Evolutionary conservation across 1,284 basidiomycete species (phyloP).

Genomic region (Stygiomarasmius scandens): DNA sequence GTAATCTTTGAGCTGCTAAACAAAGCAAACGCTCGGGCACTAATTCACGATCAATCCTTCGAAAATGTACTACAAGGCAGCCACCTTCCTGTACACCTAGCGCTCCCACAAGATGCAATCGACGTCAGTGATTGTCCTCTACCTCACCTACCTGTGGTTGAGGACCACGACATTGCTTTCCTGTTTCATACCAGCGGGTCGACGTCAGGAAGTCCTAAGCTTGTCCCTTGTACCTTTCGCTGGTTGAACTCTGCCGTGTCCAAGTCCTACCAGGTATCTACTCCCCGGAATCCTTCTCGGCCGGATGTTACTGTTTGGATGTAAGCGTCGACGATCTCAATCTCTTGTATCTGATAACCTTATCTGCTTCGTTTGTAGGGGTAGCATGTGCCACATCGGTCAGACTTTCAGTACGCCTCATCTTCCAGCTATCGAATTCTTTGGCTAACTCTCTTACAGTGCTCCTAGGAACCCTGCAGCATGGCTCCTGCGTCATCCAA

Average conservation of each 20-base stretch:
- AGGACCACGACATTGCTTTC: conserved; percentile 53
- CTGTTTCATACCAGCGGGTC: conserved; percentile 77
- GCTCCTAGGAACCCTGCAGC: conserved; percentile 68
- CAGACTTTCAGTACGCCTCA: conserved; percentile 62
- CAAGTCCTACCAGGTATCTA: conserved; percentile 57
- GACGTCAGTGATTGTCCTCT: conserved; percentile 40
- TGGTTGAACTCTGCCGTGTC: conserved; percentile 60
- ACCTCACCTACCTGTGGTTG: conserved; percentile 43
- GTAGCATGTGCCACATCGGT: conserved; percentile 72
- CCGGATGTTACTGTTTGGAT: conserved; percentile 73
- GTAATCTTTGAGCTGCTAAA: conserved; percentile 67
- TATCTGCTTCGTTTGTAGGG: conserved; percentile 45
- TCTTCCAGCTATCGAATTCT: conserved; percentile 20
- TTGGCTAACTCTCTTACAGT: conserved; percentile 41
- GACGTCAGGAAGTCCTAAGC: conserved; percentile 73
- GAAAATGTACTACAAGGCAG: conserved; percentile 34
- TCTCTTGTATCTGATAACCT: conserved; percentile 22
- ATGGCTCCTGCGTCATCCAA: conserved; percentile 71
- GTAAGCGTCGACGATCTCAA: conserved; percentile 42
- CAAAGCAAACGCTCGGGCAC: conserved; percentile 57
- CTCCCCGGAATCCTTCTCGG: conserved; percentile 47
- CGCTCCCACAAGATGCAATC: conserved; percentile 43
- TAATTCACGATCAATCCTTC: conserved; percentile 61
- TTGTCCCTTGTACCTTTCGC: conserved; percentile 64
- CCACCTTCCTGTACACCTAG: conserved; percentile 50